phyloP scores from a whole-genome alignment of 495 filamentous ascomycete genomes.

The Hypoxylon lienhwacheense region DNA sequence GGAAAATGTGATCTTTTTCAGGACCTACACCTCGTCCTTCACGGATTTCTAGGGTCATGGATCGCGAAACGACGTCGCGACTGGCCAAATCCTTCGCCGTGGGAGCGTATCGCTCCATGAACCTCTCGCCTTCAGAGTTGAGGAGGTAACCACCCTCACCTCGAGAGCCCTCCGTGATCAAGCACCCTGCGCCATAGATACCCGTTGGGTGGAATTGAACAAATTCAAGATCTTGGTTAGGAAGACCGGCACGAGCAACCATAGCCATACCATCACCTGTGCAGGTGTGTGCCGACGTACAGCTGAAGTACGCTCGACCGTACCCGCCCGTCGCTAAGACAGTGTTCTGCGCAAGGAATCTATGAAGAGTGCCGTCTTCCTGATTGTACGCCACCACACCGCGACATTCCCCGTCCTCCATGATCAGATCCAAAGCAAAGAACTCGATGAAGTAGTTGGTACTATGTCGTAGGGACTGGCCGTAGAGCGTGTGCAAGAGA shows the following conservation, averaged over 20 bases:
- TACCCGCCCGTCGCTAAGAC: constrained; percentile 96
- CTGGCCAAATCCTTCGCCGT: constrained; percentile 95
- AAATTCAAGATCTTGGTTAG: constrained; percentile 99
- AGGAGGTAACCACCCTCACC: constrained; percentile 98
- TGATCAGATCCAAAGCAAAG: constrained; percentile 93
- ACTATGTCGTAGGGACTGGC: constrained; percentile 94
- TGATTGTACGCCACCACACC: constrained; percentile 97
- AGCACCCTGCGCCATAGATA: constrained; percentile 97
- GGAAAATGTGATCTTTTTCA: constrained; percentile 96
- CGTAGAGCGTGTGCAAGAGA: constrained; percentile 95
- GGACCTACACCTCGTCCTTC: constrained; percentile 94
- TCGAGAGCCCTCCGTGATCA: constrained; percentile 98
- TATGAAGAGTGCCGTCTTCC: constrained; percentile 95
- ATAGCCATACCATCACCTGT: constrained; percentile 99
- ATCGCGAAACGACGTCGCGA: constrained; percentile 92
- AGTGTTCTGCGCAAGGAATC: constrained; percentile 93
- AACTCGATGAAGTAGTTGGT: constrained; percentile 99
- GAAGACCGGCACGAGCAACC: constrained; percentile 95
- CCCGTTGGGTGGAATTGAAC: constrained; percentile 99
- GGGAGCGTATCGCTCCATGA: constrained; percentile 98
- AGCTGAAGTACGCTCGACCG: constrained; percentile 95
- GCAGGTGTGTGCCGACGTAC: constrained; percentile 96
- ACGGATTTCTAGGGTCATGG: constrained; percentile 96
- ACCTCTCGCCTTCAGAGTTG: constrained; percentile 95
- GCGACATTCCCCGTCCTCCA: constrained; percentile 94